These are phyloP conservation scores for Annona squamosa DNA, from an alignment of 164 flowering plant species.

Conservation along the genomic window DNA sequence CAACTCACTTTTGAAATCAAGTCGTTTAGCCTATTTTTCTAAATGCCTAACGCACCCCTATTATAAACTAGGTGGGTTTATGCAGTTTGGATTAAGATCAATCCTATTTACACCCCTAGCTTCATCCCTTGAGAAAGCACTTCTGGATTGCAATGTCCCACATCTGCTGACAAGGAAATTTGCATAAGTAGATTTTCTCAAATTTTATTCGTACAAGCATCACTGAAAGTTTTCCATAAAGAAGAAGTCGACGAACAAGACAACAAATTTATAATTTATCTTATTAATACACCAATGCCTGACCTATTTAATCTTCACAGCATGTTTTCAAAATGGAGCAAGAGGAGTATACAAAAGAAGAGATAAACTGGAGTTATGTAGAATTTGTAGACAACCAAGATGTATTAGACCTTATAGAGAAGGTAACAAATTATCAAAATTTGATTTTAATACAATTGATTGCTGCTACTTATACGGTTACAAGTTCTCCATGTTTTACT, in stretches of 20 bases:
- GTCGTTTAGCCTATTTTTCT: too few relatives aligned
- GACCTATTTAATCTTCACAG: slow-evolving; percentile 26
- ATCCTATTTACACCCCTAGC: background rate
- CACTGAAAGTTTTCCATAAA: background rate
- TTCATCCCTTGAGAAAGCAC: background rate
- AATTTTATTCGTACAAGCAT: background rate
- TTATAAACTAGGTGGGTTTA: background rate
- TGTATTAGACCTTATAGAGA: slow-evolving; percentile 75
- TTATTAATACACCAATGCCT: background rate
- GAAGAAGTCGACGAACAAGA: too few relatives aligned
- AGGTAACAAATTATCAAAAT: slow-evolving; percentile 32
- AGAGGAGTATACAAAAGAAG: slow-evolving; percentile 75
- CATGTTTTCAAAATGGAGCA: slow-evolving; percentile 92
- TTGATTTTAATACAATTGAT: background rate
- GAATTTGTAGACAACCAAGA: slow-evolving; percentile 90
- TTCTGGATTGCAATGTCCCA: background rate
- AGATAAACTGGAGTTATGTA: slow-evolving; percentile 86
- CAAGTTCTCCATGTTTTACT: slow-evolving; percentile 9
- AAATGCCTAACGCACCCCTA: background rate
- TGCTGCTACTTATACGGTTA: background rate
- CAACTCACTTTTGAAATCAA: too few relatives aligned
- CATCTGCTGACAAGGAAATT: background rate
- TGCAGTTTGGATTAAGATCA: background rate
- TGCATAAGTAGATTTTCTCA: background rate
- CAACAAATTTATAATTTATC: too few relatives aligned